Base-by-base conservation (phyloP, 1,284 basidiomycete genomes). In the Xerocomus alliaceus region DNA sequence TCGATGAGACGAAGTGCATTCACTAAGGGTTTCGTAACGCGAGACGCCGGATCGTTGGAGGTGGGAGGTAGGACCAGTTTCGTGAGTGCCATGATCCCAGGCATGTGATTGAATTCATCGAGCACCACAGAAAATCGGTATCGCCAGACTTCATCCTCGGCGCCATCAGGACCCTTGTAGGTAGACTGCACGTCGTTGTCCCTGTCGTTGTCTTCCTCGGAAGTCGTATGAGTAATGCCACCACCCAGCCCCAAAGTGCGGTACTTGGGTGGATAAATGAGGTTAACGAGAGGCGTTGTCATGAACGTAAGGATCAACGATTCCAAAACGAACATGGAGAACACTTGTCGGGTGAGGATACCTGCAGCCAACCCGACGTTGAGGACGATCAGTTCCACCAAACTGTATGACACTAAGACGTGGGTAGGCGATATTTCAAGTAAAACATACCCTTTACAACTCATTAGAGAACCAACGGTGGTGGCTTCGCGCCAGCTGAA, bases 281-380 rank as follows among this genome's bases (percentile, higher is more conserved):
- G 76, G 6, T 89, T 84, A 17, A 95, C 94, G 50, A 91, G 81
- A 1, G 95, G 95, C 0, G 94, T 97, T 0, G 95, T 97, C 81
- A 93, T 84, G 76, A 93, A 93, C 0, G 95, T 97, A 52, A 97
- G 82, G 29, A 92, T 76, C 52, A 98, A 77, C 0, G 95, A 94
- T 76, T 94, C 93, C 35, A 97, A 79, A 28, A 97, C 94, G 68
- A 98, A 96, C 93, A 98, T 97, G 17, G 89, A 90, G 71, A 92
- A 92, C 12, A 91, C 88, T 31, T 81, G 79, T 79, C 76, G 83
- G 37, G 92, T 88, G 55, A 99, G 83, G 67, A 98, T 96, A 1
- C 85, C 84, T 1, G 95, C 95, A 10, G 83, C 79, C 11, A 96
- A 81, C 42, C 96, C 97, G 67, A 98, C 92, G 71, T 99, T 98